Conservation (phyloP, 148 eudicot genomes). For the Rhododendron mucronatum region DNA sequence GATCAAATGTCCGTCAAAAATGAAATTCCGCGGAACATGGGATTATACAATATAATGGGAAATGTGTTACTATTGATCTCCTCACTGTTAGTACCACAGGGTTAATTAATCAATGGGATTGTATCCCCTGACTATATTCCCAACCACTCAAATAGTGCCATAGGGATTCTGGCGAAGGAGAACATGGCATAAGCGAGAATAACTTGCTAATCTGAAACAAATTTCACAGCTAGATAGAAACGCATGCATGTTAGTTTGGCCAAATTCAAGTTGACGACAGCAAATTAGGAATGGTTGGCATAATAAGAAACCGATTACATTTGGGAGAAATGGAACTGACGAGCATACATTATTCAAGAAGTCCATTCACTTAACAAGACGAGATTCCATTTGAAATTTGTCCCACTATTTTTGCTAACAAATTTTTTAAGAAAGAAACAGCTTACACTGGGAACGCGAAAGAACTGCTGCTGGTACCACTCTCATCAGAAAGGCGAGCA, state of each 20-base stretch:
- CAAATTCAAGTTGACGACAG: not conserved
- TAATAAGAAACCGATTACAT: not conserved
- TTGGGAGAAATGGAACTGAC: not conserved
- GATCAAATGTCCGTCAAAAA: not conserved
- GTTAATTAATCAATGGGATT: not conserved
- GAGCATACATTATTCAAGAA: not conserved
- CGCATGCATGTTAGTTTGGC: not conserved
- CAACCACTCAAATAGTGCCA: not conserved
- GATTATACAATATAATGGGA: not conserved
- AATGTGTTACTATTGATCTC: not conserved
- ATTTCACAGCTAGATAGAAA: not conserved
- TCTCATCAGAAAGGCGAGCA: constrained; percentile 32
- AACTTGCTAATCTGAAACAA: not conserved
- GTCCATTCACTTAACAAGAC: not conserved
- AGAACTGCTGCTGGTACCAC: constrained; percentile 37
- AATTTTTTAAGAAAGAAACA: not conserved
- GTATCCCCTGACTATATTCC: not conserved
- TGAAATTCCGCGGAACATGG: not conserved
- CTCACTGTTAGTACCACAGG: not conserved
- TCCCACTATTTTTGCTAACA: not conserved
- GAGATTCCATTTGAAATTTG: not conserved
- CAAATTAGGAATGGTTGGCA: not conserved
- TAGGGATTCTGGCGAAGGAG: not conserved
- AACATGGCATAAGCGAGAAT: not conserved
- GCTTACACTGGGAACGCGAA: constrained; percentile 58